Percentiles rank a stretch among this genome's conserved stretches.
Conservation (phyloP, 2,329 filamentous ascomycete species). For the Fusarium ambrosium region DNA sequence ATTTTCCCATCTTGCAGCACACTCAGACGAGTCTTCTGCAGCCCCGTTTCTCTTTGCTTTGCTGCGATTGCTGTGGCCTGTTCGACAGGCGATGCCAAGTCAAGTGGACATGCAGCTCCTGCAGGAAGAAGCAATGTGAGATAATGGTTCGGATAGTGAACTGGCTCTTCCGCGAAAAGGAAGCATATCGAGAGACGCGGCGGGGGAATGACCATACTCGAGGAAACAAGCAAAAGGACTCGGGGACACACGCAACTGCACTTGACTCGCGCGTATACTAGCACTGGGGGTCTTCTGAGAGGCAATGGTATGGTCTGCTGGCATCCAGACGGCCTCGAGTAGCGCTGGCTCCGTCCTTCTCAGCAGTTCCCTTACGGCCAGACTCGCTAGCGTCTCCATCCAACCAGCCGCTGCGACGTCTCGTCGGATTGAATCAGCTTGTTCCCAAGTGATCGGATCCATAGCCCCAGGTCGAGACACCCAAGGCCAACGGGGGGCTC, state of each 20-base stretch:
- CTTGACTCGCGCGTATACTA: conserved; percentile 17
- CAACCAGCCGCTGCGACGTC: conserved; percentile 16
- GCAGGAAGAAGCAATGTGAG: conserved; percentile 32
- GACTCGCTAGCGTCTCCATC: conserved; percentile 29
- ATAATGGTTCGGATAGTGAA: conserved; percentile 24
- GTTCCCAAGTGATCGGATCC: conserved; percentile 37
- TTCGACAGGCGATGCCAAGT: conserved; percentile 20
- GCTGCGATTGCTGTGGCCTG: conserved; percentile 19
- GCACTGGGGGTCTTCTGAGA: conserved; percentile 4
- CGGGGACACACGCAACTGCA: conserved; percentile 2
- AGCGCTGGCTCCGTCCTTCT: conserved; percentile 10
- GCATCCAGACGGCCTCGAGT: conserved; percentile 17
- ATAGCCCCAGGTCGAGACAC: conserved; percentile 40
- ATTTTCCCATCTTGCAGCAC: conserved; percentile 23
- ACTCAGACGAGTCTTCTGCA: conserved; percentile 12
- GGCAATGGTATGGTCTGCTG: conserved; percentile 29
- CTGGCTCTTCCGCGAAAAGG: conserved; percentile 5
- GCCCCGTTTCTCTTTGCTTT: conserved; percentile 23
- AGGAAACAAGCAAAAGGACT: conserved; percentile 24
- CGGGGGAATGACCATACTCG: conserved; percentile 9
- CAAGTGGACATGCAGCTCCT: conserved; percentile 14
- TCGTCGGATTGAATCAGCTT: conserved; percentile 10
- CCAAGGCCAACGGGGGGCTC: conserved; percentile 25
- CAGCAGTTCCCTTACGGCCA: conserved; percentile 18
- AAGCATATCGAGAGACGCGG: background rate